Evolutionary conservation across 306 rosid species (phyloP), one percentile per base, ranked within the genome.

Genomic region (Malus asiatica): DNA sequence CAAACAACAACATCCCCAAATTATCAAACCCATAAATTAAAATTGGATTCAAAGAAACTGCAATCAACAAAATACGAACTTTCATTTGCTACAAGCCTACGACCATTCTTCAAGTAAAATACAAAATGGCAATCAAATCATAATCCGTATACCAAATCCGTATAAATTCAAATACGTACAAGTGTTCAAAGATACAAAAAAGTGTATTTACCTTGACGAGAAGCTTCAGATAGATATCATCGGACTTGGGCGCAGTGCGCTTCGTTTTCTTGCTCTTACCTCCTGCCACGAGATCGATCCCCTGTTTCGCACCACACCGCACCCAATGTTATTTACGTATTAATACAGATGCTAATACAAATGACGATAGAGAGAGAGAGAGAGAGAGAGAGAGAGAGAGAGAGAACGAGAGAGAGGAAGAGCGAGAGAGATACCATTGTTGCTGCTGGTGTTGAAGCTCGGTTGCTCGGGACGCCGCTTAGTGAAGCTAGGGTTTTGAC

Each of bases 231-330:
- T 93, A 90, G 77, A 93, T 89, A 83, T 93, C 98, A 76, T 89
- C 86, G 63, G 98, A 93, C 44, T 89, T 93, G 0, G 96, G 97
- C 32, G 97, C 91, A 2, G 88, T 90, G 45, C 95, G 81, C 79
- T 90, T 90, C 70, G 93, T 77, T 73, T 89, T 88, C 86, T 93
- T 90, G 90, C 86, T 81, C 90, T 93, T 93, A 76, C 96, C 98
- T 6, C 97, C 97, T 11, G 98, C 98, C 6, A 86, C 88, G 3
- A 93, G 88, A 83, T 86, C 90, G 80, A 86, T 86, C 14, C 90
- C 90, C 90, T 86, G 78, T 51, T 52, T 55, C 10, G 18, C 42
- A 52, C 73, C 29, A 67, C 20, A 48, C 52, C 6, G 13, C 29
- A 67, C 48, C 57, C 30, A 76, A 57, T 19, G 8, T 23, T 22